Base-by-base conservation (phyloP, 2,329 filamentous ascomycete genomes). In the Scedosporium dehoogii region DNA sequence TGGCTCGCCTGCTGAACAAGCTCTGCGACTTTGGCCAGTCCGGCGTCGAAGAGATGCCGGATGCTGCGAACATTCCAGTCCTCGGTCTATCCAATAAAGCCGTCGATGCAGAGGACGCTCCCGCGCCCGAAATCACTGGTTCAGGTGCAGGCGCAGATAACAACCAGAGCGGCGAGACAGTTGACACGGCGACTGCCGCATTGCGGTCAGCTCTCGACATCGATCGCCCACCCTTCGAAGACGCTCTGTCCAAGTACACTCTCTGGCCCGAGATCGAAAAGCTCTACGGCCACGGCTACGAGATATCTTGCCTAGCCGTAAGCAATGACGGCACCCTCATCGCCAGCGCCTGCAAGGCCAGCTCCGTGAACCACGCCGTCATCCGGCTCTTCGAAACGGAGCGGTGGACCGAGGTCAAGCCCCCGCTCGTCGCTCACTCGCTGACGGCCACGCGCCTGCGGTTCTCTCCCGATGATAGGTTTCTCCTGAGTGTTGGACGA, bases 181-280 rank as follows among this genome's bases (percentile, higher is more conserved):
- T 82, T 51, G 83, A 86, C 65, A 81, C 82, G 1, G 78, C 81
- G 0, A 81, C 80, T 1, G 73, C 81, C 18, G 76, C 85, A 21
- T 81, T 81, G 67, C 84, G 82, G 70, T 85, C 85, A 1, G 82
- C 84, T 3, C 78, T 92, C 6, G 82, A 87, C 53, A 80, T 88
- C 60, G 75, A 84, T 51, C 86, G 89, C 66, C 92, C 94, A 10
- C 93, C 94, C 0, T 82, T 91, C 42, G 94, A 99, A 74, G 94
- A 97, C 73, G 88, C 91, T 62, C 84, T 99, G 2, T 89, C 92
- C 25, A 86, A 92, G 7, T 87, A 96, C 73, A 96, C 94, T 0
- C 85, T 99, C 38, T 99, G 92, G 92, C 94, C 94, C 3, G 94
- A 99, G 72, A 85, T 85, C 6, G 94, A 99, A 74, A 99, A 99